Conservation (phyloP, 1,139 yeast species). For the Suzukiozyma palmioleophila region DNA sequence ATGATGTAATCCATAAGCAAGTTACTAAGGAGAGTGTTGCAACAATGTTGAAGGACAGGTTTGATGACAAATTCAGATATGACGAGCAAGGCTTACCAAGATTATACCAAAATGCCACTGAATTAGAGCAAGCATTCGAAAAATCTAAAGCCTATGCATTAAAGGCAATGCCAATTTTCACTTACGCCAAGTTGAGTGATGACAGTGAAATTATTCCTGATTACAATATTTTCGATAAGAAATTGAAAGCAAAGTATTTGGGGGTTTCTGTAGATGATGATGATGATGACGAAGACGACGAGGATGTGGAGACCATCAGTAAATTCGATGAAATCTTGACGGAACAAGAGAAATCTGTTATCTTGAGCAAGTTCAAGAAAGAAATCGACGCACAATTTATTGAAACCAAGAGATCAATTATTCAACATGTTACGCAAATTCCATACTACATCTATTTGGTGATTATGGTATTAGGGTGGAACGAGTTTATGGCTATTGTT, state of each 20-base stretch:
- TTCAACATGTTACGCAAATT: slow-evolving; percentile 67
- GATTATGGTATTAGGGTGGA: slow-evolving; percentile 84
- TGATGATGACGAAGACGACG: slow-evolving; percentile 39
- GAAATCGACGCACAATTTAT: slow-evolving; percentile 78
- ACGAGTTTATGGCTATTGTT: slow-evolving; percentile 84
- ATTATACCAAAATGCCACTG: slow-evolving; percentile 71
- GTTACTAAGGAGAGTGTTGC: slow-evolving; percentile 57
- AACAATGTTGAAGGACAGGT: slow-evolving; percentile 57
- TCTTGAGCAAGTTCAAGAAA: slow-evolving; percentile 61
- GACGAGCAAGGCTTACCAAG: slow-evolving; percentile 81
- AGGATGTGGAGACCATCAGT: slow-evolving; percentile 16
- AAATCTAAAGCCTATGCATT: slow-evolving; percentile 57
- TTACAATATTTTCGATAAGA: slow-evolving; percentile 34
- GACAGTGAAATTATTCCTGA: slow-evolving; percentile 59
- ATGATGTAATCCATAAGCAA: slow-evolving; percentile 54
- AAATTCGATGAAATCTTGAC: slow-evolving; percentile 56
- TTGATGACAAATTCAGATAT: slow-evolving; percentile 80
- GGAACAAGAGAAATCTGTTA: slow-evolving; percentile 52
- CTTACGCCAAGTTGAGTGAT: slow-evolving; percentile 51
- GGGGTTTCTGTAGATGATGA: slow-evolving; percentile 30
- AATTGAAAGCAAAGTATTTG: slow-evolving; percentile 19
- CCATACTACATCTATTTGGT: slow-evolving; percentile 79
- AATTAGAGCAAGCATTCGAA: slow-evolving; percentile 63
- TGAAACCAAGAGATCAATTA: slow-evolving; percentile 77
- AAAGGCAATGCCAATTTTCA: slow-evolving; percentile 53